phyloP scores from a whole-genome alignment of 768 basidiomycete genomes.

The Chalciporus chontae region DNA sequence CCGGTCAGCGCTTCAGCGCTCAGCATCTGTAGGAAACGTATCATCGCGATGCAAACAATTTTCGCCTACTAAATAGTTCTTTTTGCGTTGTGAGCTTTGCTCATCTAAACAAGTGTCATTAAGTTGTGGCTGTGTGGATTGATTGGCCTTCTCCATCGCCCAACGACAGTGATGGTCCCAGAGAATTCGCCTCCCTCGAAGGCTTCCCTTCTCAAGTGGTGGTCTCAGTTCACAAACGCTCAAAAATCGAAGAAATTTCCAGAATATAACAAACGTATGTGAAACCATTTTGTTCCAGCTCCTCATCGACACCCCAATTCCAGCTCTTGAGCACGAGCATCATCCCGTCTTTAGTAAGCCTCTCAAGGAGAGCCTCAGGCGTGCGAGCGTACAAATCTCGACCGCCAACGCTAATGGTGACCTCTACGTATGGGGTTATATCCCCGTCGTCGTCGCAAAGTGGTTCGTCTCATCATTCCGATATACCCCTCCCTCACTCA shows the following conservation, averaged over 20 bases:
- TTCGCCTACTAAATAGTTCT: too few species aligned
- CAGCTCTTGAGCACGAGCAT: constrained; percentile 32
- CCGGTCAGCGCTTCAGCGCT: too few species aligned
- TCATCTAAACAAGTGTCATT: too few species aligned
- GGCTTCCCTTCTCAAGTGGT: constrained; percentile 75
- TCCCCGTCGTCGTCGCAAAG: constrained; percentile 97
- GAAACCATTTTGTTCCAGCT: background rate
- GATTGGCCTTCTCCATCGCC: background rate
- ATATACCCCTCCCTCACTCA: constrained; percentile 4
- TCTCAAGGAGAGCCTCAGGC: constrained; percentile 76
- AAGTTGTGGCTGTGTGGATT: constrained; percentile 21
- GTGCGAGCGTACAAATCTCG: constrained; percentile 91
- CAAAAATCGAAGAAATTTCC: constrained; percentile 60
- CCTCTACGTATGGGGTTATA: constrained; percentile 88
- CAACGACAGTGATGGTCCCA: constrained; percentile 22
- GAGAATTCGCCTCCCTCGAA: constrained; percentile 41
- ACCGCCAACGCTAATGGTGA: constrained; percentile 81
- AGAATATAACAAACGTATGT: constrained; percentile 42
- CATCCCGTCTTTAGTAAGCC: constrained; percentile 81
- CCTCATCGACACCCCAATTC: constrained; percentile 1
- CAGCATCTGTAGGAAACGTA: too few species aligned
- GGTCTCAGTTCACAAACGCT: constrained; percentile 68
- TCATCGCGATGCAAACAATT: too few species aligned
- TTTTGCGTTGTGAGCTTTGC: too few species aligned
- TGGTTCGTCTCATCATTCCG: constrained; percentile 54